phyloP scores from a whole-genome alignment of 2,329 filamentous ascomycete genomes.

The Zasmidium cellare region DNA sequence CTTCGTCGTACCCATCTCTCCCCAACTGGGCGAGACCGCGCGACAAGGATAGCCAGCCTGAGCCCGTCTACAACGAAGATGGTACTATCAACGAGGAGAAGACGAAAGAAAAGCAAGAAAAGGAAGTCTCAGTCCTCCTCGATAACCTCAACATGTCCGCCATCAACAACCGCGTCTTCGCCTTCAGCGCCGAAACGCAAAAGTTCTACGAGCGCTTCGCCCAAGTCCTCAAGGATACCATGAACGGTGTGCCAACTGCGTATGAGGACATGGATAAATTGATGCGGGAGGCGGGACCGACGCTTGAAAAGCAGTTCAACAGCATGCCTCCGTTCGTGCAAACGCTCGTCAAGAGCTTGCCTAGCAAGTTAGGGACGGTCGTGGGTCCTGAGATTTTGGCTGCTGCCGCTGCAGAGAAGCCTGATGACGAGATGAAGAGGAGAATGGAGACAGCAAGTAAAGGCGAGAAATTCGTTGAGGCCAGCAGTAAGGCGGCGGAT shows the following conservation, averaged over 20 bases:
- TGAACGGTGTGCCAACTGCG: constrained; percentile 89
- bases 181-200: constrained; percentile 79
- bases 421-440: constrained; percentile 45
- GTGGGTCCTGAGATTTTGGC: constrained; percentile 82
- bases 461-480: constrained; percentile 32
- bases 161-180: constrained; percentile 82
- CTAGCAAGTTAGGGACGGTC: constrained; percentile 73
- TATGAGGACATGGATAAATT: constrained; percentile 82
- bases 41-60: constrained; percentile 33
- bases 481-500: constrained; percentile 32
- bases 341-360: constrained; percentile 81
- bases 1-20: constrained; percentile 23
- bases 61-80: constrained; percentile 39
- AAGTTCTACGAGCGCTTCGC: constrained; percentile 83
- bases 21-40: constrained; percentile 27
- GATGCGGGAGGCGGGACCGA: constrained; percentile 62
- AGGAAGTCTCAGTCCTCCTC: constrained; percentile 76
- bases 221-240: constrained; percentile 84
- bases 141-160: constrained; percentile 81
- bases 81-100: constrained; percentile 39
- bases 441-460: constrained; percentile 36
- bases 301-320: constrained; percentile 63
- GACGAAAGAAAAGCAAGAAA: constrained; percentile 56
- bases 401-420: constrained; percentile 73
- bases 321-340: constrained; percentile 76